Conservation (phyloP, 768 basidiomycete species). For the Pleurotus ostreatus region DNA sequence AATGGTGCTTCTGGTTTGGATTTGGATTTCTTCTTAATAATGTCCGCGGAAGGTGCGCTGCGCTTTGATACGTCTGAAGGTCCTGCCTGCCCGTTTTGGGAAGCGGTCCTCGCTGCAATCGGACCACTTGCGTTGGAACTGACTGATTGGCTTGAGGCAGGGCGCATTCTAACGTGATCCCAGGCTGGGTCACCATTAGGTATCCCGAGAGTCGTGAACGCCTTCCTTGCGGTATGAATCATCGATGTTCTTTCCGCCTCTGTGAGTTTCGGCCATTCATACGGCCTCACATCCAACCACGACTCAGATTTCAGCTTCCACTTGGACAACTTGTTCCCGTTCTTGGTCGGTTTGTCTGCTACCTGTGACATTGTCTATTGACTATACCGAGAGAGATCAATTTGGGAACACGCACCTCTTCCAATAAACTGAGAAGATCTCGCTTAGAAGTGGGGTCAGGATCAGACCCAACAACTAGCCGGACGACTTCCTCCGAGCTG, state of each 20-base stretch:
- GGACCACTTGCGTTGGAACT: conserved; percentile 6
- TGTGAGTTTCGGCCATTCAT: conserved; percentile 50
- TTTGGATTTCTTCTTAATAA: conserved; percentile 37
- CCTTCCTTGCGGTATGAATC: conserved; percentile 47
- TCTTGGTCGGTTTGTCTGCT: conserved; percentile 41
- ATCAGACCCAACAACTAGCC: conserved; percentile 40
- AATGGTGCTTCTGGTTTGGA: conserved; percentile 38
- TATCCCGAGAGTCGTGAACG: conserved; percentile 46
- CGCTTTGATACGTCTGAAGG: conserved; percentile 36
- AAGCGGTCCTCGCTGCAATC: conserved; percentile 8
- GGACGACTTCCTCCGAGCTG: conserved; percentile 45
- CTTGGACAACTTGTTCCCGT: conserved; percentile 28
- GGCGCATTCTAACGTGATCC: conserved; percentile 41
- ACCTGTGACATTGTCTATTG: conserved; percentile 32
- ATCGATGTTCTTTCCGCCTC: conserved; percentile 45
- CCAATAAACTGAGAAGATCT: conserved; percentile 44
- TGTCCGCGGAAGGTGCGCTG: conserved; percentile 39
- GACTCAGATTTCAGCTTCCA: conserved; percentile 54
- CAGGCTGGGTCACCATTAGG: conserved; percentile 61
- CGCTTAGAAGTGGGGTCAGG: conserved; percentile 28
- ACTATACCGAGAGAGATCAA: neutral
- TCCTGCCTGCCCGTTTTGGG: neutral
- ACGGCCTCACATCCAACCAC: conserved; percentile 72
- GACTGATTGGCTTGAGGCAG: conserved; percentile 8
- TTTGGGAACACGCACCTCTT: conserved; percentile 35